These are phyloP conservation scores for Candida verbasci DNA, from an alignment of 805 yeast genomes.

Conservation along the genomic window DNA sequence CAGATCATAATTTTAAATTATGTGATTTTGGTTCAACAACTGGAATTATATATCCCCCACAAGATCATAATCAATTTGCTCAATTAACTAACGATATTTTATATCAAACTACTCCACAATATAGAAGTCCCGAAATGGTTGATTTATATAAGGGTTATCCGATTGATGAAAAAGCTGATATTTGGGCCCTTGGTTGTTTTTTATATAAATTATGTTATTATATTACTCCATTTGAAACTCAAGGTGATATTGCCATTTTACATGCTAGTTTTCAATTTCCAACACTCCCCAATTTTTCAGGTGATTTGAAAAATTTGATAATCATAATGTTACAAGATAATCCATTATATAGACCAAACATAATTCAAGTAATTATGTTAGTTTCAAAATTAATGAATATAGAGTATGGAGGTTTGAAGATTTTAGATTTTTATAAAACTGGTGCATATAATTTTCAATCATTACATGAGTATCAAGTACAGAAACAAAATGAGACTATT, in stretches of 20 bases:
- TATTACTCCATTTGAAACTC: slow-evolving; percentile 92
- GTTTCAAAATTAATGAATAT: slow-evolving; percentile 47
- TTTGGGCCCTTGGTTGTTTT: slow-evolving; percentile 95
- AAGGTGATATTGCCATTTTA: slow-evolving; percentile 78
- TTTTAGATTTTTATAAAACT: slow-evolving; percentile 42
- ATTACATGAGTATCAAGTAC: slow-evolving; percentile 46
- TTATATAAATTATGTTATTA: slow-evolving; percentile 87
- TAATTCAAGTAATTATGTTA: slow-evolving; percentile 72
- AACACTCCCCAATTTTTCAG: slow-evolving; percentile 60
- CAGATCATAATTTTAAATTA: slow-evolving; percentile 64
- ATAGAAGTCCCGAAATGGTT: slow-evolving; percentile 93
- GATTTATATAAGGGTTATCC: slow-evolving; percentile 80
- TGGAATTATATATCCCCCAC: slow-evolving; percentile 65
- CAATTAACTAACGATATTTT: slow-evolving; percentile 78
- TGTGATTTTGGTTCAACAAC: slow-evolving; percentile 94
- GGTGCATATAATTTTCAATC: slow-evolving; percentile 59
- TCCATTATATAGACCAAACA: slow-evolving; percentile 79
- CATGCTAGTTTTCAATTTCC: slow-evolving; percentile 83
- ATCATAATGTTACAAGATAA: slow-evolving; percentile 78
- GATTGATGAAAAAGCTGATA: slow-evolving; percentile 87
- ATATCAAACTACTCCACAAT: slow-evolving; percentile 93
- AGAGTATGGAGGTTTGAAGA: slow-evolving; percentile 24
- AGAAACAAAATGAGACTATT: slow-evolving; percentile 28
- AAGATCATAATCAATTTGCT: slow-evolving; percentile 67
- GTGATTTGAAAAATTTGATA: slow-evolving; percentile 69